A percentile compares a stretch with the other conserved stretches of the same genome.
phyloP scores from a whole-genome alignment of 2,329 filamentous ascomycete species.

The Madurella mycetomatis region DNA sequence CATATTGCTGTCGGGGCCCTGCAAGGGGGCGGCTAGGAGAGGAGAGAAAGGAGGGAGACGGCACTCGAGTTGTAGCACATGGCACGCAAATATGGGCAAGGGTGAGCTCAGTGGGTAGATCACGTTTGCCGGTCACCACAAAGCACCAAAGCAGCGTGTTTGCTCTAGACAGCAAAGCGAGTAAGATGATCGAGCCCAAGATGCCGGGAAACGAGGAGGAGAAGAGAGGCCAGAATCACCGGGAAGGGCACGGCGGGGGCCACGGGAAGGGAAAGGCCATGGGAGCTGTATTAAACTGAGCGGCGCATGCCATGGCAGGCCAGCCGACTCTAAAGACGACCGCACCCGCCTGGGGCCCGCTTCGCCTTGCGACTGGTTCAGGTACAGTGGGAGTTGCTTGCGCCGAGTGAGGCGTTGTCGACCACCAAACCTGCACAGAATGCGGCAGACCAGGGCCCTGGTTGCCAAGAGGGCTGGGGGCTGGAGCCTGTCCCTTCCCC shows the following conservation, averaged over 20 bases:
- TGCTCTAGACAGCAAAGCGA: slow-evolving; percentile 2
- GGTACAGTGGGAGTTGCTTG: slow-evolving; percentile 12
- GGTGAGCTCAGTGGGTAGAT: slow-evolving; percentile 1
- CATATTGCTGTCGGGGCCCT: slow-evolving; percentile 29
- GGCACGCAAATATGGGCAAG: slow-evolving; percentile 20
- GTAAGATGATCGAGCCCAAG: neutral
- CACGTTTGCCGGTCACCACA: slow-evolving; percentile 12
- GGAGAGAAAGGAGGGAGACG: slow-evolving; percentile 9
- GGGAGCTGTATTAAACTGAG: slow-evolving; percentile 17
- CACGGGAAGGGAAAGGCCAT: slow-evolving; percentile 7
- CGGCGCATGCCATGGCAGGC: slow-evolving; percentile 19
- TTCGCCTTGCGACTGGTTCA: slow-evolving; percentile 13
- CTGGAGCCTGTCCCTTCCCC: neutral
- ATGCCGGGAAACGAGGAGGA: neutral
- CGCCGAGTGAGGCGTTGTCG: slow-evolving; percentile 24
- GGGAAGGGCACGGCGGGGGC: slow-evolving; percentile 12
- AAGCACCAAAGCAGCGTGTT: slow-evolving; percentile 3
- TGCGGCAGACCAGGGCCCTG: slow-evolving; percentile 14
- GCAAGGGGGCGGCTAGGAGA: slow-evolving; percentile 4
- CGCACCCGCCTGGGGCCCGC: slow-evolving; percentile 10
- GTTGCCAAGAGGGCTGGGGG: slow-evolving; percentile 18
- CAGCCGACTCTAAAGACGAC: slow-evolving; percentile 14
- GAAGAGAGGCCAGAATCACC: slow-evolving; percentile 14
- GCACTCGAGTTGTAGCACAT: slow-evolving; percentile 23
- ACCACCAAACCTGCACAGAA: slow-evolving; percentile 20